These are phyloP conservation scores for Penicillium silybi DNA, from an alignment of 495 filamentous ascomycete genomes.

Conservation along the genomic window DNA sequence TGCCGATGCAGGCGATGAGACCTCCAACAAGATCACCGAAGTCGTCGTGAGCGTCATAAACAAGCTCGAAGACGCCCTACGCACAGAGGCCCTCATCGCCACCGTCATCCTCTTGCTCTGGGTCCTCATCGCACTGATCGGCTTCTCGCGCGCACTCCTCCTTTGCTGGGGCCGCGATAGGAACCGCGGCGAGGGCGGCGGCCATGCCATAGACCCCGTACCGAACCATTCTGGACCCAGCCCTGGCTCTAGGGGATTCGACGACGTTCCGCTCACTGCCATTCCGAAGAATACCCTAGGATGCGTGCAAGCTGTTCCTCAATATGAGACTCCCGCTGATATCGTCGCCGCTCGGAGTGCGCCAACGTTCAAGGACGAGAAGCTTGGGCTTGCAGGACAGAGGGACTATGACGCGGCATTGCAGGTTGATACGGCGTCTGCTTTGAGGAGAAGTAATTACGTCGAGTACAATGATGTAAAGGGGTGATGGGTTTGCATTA, in stretches of 20 bases:
- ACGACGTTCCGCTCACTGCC: constrained; percentile 30
- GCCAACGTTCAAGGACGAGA: constrained; percentile 33
- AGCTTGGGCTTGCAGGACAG: constrained; percentile 45
- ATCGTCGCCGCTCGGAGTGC: constrained; percentile 4
- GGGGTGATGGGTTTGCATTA: constrained; percentile 14
- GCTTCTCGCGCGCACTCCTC: constrained; percentile 60
- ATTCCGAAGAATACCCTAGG: constrained; percentile 16
- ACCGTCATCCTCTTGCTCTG: constrained; percentile 66
- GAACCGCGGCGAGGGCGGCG: constrained; percentile 46
- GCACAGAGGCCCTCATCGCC: constrained; percentile 74
- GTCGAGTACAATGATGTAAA: constrained; percentile 37
- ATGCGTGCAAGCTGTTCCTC: constrained; percentile 18
- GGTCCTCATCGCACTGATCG: constrained; percentile 70
- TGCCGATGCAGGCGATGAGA: constrained; percentile 59
- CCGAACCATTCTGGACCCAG: constrained; percentile 3
- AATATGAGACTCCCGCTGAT: constrained; percentile 21
- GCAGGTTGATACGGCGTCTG: constrained; percentile 19
- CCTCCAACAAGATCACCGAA: constrained; percentile 75
- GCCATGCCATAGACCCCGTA: constrained; percentile 25
- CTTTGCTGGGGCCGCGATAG: constrained; percentile 39
- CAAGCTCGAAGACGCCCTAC: constrained; percentile 60
- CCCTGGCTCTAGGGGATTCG: constrained; percentile 22
- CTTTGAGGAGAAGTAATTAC: constrained; percentile 33
- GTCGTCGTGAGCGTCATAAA: constrained; percentile 64
- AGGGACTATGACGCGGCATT: constrained; percentile 26